phyloP scores from a whole-genome alignment of 352 stramenopile species.

The Phytophthora sp. region DNA sequence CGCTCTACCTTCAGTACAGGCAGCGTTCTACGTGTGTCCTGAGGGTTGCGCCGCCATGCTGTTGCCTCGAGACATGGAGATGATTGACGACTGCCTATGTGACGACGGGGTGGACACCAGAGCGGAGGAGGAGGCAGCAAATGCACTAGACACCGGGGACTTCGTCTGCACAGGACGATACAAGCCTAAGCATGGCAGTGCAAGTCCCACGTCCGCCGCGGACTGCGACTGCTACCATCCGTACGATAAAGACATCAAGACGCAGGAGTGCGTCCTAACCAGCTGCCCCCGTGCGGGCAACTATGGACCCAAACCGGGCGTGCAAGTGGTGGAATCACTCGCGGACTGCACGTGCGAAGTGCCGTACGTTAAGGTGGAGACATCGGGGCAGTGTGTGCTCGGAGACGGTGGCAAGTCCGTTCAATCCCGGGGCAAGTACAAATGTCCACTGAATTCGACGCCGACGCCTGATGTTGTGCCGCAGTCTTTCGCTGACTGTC shows the following conservation, averaged over 20 bases:
- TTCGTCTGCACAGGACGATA: slow-evolving; percentile 74
- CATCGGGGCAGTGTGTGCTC: slow-evolving; percentile 70
- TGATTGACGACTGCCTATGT: slow-evolving; percentile 76
- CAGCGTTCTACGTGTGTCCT: slow-evolving; percentile 70
- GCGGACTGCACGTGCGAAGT: slow-evolving; percentile 71
- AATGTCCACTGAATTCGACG: slow-evolving; percentile 49
- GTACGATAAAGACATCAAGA: slow-evolving; percentile 72
- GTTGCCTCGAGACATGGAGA: slow-evolving; percentile 85
- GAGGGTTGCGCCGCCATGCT: slow-evolving; percentile 73
- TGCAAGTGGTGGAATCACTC: slow-evolving; percentile 54
- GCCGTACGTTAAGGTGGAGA: slow-evolving; percentile 74
- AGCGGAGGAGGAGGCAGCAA: slow-evolving; percentile 30
- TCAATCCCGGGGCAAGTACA: slow-evolving; percentile 21
- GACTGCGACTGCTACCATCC: slow-evolving; percentile 80
- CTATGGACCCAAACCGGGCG: slow-evolving; percentile 62
- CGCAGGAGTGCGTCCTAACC: slow-evolving; percentile 55
- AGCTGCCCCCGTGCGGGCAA: slow-evolving; percentile 78
- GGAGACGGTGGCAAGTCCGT: neutral
- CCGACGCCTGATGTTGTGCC: slow-evolving; percentile 36
- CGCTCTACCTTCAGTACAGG: slow-evolving; percentile 22
- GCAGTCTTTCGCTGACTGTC: slow-evolving; percentile 70
- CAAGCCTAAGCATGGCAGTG: slow-evolving; percentile 40
- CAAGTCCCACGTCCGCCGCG: slow-evolving; percentile 47
- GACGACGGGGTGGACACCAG: slow-evolving; percentile 46
- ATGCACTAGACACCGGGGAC: slow-evolving; percentile 35